These are phyloP conservation scores for Glomus cerebriforme DNA, from an alignment of 192 early-diverging fungal genomes.

Conservation along the genomic window DNA sequence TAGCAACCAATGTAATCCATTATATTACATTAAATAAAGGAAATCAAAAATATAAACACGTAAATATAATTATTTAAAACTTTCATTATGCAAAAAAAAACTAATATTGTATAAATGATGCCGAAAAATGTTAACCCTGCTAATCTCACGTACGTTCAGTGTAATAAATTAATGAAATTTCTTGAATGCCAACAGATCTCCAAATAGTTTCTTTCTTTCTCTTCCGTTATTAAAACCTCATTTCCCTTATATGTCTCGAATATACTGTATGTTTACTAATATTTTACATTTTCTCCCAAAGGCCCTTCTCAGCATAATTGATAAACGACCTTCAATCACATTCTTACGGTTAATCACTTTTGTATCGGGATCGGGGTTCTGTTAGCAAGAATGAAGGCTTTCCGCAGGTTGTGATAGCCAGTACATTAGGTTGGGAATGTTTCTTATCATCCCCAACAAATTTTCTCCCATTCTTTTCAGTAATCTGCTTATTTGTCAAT, in stretches of 20 bases:
- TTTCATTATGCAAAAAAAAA: too few species aligned
- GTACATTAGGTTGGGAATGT: not conserved
- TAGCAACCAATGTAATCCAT: too few species aligned
- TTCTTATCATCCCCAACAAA: not conserved
- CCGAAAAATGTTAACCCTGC: too few species aligned
- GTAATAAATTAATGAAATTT: slow-evolving; percentile 13
- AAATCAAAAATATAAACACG: too few species aligned
- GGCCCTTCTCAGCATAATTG: not conserved
- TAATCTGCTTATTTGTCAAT: slow-evolving; percentile 11
- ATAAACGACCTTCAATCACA: slow-evolving; percentile 1
- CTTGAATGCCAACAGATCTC: slow-evolving; percentile 8
- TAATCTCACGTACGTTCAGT: slow-evolving; percentile 13
- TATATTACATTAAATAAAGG: too few species aligned
- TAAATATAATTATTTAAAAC: too few species aligned
- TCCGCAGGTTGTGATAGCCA: not conserved
- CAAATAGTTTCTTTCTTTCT: not conserved
- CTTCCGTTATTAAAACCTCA: slow-evolving; percentile 16
- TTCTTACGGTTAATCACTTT: slow-evolving; percentile 6
- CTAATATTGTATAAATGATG: too few species aligned
- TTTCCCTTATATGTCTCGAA: slow-evolving; percentile 3
- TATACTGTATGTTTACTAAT: slow-evolving; percentile 4
- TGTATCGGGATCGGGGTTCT: not conserved
- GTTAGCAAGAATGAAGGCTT: slow-evolving; percentile 1
- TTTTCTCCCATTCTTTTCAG: not conserved
- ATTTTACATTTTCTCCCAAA: slow-evolving; percentile 6